Evolutionary conservation across 2,329 filamentous ascomycete genomes (phyloP).

Genomic region (Tolypocladium nubicola): DNA sequence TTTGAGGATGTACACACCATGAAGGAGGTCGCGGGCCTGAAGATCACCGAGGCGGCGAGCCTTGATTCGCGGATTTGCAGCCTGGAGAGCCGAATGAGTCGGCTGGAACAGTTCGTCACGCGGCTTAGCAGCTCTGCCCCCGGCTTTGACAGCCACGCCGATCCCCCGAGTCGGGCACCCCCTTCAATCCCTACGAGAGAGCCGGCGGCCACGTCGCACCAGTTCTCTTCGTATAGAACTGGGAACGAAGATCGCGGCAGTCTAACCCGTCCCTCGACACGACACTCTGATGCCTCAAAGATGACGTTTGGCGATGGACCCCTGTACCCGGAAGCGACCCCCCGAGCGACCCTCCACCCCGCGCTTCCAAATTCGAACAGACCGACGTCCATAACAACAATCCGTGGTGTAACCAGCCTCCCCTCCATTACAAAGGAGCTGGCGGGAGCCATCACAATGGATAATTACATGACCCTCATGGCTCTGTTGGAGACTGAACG

Average conservation of each 20-base stretch:
- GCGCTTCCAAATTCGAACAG: constrained; percentile 14
- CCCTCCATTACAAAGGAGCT: constrained; percentile 26
- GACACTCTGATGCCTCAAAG: constrained; percentile 29
- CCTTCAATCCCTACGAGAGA: neutral
- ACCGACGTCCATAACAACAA: constrained; percentile 34
- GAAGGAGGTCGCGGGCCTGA: constrained; percentile 41
- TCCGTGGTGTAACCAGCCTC: constrained; percentile 35
- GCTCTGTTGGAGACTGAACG: constrained; percentile 47
- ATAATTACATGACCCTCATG: constrained; percentile 39
- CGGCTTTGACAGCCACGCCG: constrained; percentile 17
- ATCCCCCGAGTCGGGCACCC: neutral
- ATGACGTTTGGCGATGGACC: constrained; percentile 35
- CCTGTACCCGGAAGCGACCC: constrained; percentile 32
- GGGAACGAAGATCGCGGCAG: constrained; percentile 1
- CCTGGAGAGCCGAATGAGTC: constrained; percentile 41
- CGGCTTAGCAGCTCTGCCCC: constrained; percentile 37
- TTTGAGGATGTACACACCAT: constrained; percentile 37
- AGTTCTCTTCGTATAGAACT: neutral
- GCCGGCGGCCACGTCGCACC: neutral
- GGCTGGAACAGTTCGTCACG: constrained; percentile 41
- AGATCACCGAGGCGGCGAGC: constrained; percentile 44
- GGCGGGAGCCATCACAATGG: constrained; percentile 22
- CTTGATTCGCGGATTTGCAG: constrained; percentile 41
- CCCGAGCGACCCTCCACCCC: constrained; percentile 20
- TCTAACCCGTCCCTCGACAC: constrained; percentile 19